Conservation (phyloP, 208 protist species). For the Porcisia hertigi region DNA sequence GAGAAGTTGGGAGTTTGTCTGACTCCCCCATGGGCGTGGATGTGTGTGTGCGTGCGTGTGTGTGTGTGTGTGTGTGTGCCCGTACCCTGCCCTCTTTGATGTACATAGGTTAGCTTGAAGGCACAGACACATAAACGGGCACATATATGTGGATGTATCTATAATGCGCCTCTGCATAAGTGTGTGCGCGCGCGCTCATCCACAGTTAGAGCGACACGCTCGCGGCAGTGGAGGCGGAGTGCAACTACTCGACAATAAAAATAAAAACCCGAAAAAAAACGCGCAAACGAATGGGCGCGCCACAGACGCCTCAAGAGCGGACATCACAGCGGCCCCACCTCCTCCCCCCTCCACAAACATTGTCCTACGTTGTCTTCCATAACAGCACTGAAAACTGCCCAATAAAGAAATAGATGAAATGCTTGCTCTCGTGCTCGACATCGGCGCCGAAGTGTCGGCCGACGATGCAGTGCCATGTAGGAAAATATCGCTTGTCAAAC, state of each 20-base stretch:
- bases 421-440: constrained; percentile 99
- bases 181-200: background rate
- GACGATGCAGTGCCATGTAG: constrained; percentile 99
- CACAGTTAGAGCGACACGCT: background rate
- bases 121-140: too few species aligned
- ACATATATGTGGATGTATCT: background rate
- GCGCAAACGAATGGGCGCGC: background rate
- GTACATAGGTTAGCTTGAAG: too few species aligned
- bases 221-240: background rate
- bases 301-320: background rate
- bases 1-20: background rate
- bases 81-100: too few species aligned
- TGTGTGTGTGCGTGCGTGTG: background rate
- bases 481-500: constrained; percentile 98
- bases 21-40: background rate
- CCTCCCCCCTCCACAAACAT: too few species aligned
- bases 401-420: constrained; percentile 99
- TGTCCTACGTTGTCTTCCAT: constrained; percentile 85
- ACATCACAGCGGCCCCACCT: background rate
- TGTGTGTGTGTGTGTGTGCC: background rate
- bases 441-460: constrained; percentile 99
- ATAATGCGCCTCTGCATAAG: background rate
- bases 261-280: background rate
- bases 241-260: background rate
- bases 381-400: constrained; percentile 99